Percentiles rank a stretch among this genome's conserved stretches.
Conservation (phyloP, 1,284 basidiomycete species). For the Heterobasidion occidentale region DNA sequence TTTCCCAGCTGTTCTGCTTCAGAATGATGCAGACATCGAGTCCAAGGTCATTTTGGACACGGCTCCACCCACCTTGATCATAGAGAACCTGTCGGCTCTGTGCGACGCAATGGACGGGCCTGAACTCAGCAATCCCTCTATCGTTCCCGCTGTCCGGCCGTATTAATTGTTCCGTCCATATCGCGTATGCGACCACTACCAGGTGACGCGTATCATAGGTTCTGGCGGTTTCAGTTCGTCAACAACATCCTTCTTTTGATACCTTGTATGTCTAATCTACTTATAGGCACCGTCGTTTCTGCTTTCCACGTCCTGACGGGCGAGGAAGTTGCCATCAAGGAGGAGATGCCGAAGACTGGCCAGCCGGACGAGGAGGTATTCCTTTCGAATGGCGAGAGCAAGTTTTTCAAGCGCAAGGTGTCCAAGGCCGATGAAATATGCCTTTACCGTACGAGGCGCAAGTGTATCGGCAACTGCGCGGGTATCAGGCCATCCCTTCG, state of each 20-base stretch:
- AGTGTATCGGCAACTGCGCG: constrained; percentile 5
- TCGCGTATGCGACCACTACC: neutral
- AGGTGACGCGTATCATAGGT: neutral
- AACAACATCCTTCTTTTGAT: neutral
- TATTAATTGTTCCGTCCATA: neutral
- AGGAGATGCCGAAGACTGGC: neutral
- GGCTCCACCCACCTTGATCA: neutral
- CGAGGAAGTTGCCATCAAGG: neutral
- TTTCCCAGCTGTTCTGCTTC: neutral
- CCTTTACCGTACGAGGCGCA: constrained; percentile 5
- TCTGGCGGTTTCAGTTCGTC: neutral
- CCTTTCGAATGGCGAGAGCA: too few species aligned
- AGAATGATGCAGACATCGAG: neutral
- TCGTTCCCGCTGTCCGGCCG: neutral
- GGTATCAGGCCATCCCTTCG: neutral
- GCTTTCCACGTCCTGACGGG: neutral
- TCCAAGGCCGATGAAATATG: neutral
- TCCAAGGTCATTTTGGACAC: neutral
- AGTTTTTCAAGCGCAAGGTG: too few species aligned
- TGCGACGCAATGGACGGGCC: neutral
- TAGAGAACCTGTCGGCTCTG: neutral
- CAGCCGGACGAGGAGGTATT: neutral
- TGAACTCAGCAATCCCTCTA: neutral
- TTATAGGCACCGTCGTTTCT: neutral
- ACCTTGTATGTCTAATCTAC: neutral